Conservation (phyloP, 2,329 filamentous ascomycete genomes). For the Chrysoporthe puriensis region DNA sequence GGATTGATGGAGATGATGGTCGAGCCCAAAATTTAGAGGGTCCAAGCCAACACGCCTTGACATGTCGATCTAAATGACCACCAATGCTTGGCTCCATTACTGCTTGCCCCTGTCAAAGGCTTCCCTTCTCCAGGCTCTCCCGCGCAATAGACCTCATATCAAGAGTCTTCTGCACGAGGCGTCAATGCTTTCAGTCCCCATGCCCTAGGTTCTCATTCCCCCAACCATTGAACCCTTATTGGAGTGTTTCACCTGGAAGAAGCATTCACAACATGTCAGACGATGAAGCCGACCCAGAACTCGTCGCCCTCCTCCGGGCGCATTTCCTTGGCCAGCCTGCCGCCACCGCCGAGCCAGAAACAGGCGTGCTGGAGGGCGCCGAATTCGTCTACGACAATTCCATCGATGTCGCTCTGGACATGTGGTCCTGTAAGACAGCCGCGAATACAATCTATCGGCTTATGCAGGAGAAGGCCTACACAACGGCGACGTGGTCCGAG, state of each 20-base stretch:
- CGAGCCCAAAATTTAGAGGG: background rate
- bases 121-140: constrained; percentile 7
- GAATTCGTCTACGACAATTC: constrained; percentile 90
- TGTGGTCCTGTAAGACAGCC: constrained; percentile 79
- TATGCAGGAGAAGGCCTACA: constrained; percentile 85
- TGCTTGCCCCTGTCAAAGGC: constrained; percentile 9
- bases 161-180: background rate
- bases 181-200: background rate
- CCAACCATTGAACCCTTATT: background rate
- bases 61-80: constrained; percentile 7
- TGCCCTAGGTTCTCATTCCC: background rate
- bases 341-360: constrained; percentile 67
- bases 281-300: constrained; percentile 86
- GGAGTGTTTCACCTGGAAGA: background rate
- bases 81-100: constrained; percentile 5
- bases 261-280: constrained; percentile 69
- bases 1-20: background rate
- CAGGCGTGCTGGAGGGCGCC: constrained; percentile 79
- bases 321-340: constrained; percentile 67
- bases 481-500: constrained; percentile 81
- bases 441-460: constrained; percentile 76
- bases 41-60: background rate
- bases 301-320: constrained; percentile 82
- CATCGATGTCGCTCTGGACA: constrained; percentile 89
- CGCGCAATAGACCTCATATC: constrained; percentile 14